Percentiles rank a stretch among this genome's conserved stretches.
Evolutionary conservation across 176 grass and related monocot species (phyloP).

Genomic region (Eragrostis nindensis): DNA sequence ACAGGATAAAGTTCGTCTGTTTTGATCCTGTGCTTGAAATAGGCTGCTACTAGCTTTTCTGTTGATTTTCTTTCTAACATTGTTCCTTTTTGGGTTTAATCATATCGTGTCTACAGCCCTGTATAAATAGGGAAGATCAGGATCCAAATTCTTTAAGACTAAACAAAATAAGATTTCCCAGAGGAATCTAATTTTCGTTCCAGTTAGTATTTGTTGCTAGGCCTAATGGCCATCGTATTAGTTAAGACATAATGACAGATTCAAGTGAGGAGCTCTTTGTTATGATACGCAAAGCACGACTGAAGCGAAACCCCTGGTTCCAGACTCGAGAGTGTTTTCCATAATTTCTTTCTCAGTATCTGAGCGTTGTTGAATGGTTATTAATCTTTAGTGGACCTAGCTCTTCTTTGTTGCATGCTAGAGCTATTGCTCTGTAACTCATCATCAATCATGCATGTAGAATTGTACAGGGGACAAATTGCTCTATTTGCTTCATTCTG

Average conservation of each 20-base stretch:
- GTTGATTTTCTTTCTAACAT: not conserved
- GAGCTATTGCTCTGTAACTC: constrained; percentile 1
- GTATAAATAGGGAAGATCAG: not conserved
- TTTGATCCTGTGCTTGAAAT: not conserved
- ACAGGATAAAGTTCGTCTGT: not conserved
- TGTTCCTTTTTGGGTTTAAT: constrained; percentile 21
- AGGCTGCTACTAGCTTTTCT: constrained; percentile 12
- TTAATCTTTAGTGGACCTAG: not conserved
- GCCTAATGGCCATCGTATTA: not conserved
- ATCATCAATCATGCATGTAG: not conserved
- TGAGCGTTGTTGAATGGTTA: not conserved
- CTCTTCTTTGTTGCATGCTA: constrained; percentile 16
- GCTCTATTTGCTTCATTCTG: not conserved
- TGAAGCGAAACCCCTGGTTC: not conserved
- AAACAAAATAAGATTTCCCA: not conserved
- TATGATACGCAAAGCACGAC: not conserved
- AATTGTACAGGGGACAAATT: not conserved
- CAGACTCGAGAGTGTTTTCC: not conserved
- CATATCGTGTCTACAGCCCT: not conserved
- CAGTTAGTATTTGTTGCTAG: not conserved
- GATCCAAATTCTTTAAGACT: not conserved
- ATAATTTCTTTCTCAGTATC: constrained; percentile 7
- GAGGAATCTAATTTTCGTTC: constrained; percentile 8
- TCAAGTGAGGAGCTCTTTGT: constrained; percentile 13
- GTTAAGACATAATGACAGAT: constrained; percentile 9